Percentiles rank a stretch among this genome's conserved stretches.
phyloP scores from a whole-genome alignment of 164 flowering plant species.

The Piper betle region DNA sequence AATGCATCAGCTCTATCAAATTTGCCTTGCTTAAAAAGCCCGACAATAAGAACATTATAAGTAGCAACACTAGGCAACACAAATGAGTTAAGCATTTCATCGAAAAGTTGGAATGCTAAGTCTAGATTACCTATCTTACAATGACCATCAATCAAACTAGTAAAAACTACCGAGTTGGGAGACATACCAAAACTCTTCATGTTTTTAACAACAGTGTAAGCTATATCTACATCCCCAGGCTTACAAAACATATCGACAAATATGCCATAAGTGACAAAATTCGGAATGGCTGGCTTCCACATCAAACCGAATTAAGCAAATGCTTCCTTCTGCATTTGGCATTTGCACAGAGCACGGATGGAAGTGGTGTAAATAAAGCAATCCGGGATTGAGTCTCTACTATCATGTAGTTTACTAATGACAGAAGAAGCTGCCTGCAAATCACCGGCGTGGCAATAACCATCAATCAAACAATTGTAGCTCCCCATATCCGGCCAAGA shows the following conservation, averaged over 20 bases:
- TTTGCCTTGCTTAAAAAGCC: slow-evolving; percentile 23
- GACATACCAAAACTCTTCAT: slow-evolving; percentile 15
- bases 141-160: slow-evolving; percentile 30
- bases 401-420: slow-evolving; percentile 10
- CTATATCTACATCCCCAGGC: slow-evolving; percentile 16
- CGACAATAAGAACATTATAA: slow-evolving; percentile 22
- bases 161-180: slow-evolving; percentile 26
- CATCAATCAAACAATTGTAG: slow-evolving; percentile 31
- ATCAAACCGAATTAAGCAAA: slow-evolving; percentile 25
- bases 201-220: slow-evolving; percentile 9
- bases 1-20: slow-evolving; percentile 16
- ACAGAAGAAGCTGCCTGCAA: slow-evolving; percentile 22
- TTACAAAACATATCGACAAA: slow-evolving; percentile 26
- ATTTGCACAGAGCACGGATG: slow-evolving; percentile 26
- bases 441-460: slow-evolving; percentile 23
- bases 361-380: slow-evolving; percentile 19
- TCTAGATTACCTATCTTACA: slow-evolving; percentile 26
- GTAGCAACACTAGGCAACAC: slow-evolving; percentile 21
- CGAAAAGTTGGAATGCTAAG: slow-evolving; percentile 20
- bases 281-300: slow-evolving; percentile 23
- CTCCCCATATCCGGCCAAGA: slow-evolving; percentile 21
- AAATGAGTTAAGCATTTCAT: slow-evolving; percentile 15
- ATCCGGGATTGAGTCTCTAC: slow-evolving; percentile 16
- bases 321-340: slow-evolving; percentile 17
- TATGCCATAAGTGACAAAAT: slow-evolving; percentile 24